Percentiles rank a stretch among this genome's conserved stretches.
These are phyloP conservation scores for Botrytis sinoallii DNA, from an alignment of 2,329 filamentous ascomycete genomes.

Conservation along the genomic window DNA sequence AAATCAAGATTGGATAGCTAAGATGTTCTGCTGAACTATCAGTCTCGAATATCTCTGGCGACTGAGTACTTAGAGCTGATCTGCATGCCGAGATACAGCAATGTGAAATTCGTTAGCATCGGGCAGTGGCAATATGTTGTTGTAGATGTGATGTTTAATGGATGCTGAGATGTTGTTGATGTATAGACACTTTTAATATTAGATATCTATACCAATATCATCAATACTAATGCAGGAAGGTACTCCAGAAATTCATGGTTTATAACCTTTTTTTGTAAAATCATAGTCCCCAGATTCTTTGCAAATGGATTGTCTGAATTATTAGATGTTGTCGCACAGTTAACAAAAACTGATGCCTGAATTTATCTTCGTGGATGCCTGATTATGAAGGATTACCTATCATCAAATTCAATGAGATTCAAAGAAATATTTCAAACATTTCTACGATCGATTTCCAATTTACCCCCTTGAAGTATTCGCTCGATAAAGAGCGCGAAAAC, in stretches of 20 bases:
- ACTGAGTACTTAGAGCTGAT: neutral
- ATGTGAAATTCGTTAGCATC: neutral
- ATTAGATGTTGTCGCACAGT: neutral
- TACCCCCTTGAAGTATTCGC: neutral
- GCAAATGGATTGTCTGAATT: neutral
- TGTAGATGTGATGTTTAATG: neutral
- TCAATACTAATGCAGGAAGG: neutral
- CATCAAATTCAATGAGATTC: neutral
- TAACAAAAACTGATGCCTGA: neutral
- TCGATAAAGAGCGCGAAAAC: constrained; percentile 28
- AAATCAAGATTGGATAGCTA: neutral
- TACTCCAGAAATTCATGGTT: neutral
- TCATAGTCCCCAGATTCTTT: neutral
- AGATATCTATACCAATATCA: neutral
- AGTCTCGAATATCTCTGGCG: neutral
- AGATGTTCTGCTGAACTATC: neutral
- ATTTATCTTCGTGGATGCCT: neutral
- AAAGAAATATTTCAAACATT: constrained; percentile 11
- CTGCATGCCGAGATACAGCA: neutral
- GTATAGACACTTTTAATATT: neutral
- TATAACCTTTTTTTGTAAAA: neutral
- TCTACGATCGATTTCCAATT: neutral
- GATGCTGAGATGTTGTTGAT: neutral
- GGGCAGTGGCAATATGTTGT: neutral
- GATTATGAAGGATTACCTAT: neutral